These are phyloP conservation scores for Candida insectorum DNA, from an alignment of 805 yeast species.

Conservation along the genomic window DNA sequence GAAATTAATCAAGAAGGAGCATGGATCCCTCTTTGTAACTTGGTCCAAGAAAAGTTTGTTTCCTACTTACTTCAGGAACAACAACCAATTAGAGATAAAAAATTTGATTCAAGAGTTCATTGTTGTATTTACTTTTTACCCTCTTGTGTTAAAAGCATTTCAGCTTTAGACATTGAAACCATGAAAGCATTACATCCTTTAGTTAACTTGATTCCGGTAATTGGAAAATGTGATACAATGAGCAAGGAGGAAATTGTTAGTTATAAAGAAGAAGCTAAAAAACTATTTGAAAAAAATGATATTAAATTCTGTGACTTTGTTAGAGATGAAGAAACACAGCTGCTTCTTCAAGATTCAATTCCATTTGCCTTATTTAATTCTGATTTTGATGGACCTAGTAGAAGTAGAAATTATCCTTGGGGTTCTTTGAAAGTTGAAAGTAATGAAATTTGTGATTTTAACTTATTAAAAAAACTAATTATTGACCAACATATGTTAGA, in stretches of 20 bases:
- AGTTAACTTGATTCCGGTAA: conserved; percentile 38
- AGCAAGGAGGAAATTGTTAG: conserved; percentile 20
- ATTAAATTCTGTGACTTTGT: conserved; percentile 32
- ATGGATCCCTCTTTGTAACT: conserved; percentile 52
- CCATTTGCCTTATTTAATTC: conserved; percentile 79
- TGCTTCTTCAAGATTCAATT: conserved; percentile 36
- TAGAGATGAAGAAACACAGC: conserved; percentile 25
- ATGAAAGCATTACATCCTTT: conserved; percentile 31
- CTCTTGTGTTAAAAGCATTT: conserved; percentile 57
- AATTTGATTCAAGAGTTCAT: conserved; percentile 70
- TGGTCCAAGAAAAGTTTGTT: conserved; percentile 77
- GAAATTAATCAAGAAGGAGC: conserved; percentile 44
- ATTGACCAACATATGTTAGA: conserved; percentile 74
- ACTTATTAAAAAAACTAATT: conserved; percentile 57
- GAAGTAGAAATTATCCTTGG: conserved; percentile 82
- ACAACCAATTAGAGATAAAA: conserved; percentile 23
- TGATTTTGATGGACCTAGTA: conserved; percentile 43
- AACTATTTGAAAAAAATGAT: conserved; percentile 18
- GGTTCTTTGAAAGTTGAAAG: conserved; percentile 78
- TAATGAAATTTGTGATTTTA: conserved; percentile 72
- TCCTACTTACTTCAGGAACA: conserved; percentile 67
- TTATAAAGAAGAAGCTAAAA: conserved; percentile 24
- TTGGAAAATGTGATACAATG: conserved; percentile 36
- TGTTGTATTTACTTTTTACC: conserved; percentile 80
- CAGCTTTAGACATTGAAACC: conserved; percentile 31